Percentiles rank a stretch among this genome's conserved stretches.
phyloP scores from a whole-genome alignment of 768 basidiomycete genomes.

The Trametes coccinea region DNA sequence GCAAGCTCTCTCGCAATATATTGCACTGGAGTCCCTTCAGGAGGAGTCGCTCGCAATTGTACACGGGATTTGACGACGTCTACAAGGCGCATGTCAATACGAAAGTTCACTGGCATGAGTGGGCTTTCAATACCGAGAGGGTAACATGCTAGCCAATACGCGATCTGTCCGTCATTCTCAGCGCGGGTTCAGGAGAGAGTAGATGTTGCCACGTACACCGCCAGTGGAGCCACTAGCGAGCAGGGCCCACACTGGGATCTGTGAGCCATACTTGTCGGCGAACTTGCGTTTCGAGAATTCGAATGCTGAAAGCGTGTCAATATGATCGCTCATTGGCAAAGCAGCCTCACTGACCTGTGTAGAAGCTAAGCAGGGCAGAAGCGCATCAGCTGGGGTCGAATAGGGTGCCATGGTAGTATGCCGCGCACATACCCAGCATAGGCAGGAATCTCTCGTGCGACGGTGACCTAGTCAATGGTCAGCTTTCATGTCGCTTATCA shows the following conservation, averaged over 20 bases:
- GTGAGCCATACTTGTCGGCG: constrained; percentile 55
- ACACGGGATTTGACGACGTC: constrained; percentile 93
- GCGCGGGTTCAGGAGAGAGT: too few species aligned
- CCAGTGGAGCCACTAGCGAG: constrained; percentile 82
- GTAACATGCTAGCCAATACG: constrained; percentile 94
- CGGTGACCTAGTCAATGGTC: constrained; percentile 64
- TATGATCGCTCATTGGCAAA: background rate
- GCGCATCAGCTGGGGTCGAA: too few species aligned
- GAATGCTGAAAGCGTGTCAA: constrained; percentile 52
- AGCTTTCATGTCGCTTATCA: background rate
- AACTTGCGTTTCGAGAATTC: constrained; percentile 88
- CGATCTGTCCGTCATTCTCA: constrained; percentile 46
- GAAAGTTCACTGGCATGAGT: too few species aligned
- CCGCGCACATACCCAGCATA: constrained; percentile 74
- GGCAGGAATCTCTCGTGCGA: constrained; percentile 92
- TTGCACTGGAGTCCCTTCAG: constrained; percentile 66
- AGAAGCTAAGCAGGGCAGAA: constrained; percentile 50
- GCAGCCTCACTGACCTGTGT: constrained; percentile 47
- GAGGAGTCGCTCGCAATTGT: constrained; percentile 76
- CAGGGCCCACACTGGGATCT: constrained; percentile 83
- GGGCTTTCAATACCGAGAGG: constrained; percentile 58
- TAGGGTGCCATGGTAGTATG: background rate
- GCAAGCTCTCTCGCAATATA: constrained; percentile 78
- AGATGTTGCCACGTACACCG: constrained; percentile 52
- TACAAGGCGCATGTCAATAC: constrained; percentile 27